Evolutionary conservation across 768 basidiomycete genomes (phyloP), one percentile per base, ranked within the genome.

Genomic region (Cyclocybe aegerita): DNA sequence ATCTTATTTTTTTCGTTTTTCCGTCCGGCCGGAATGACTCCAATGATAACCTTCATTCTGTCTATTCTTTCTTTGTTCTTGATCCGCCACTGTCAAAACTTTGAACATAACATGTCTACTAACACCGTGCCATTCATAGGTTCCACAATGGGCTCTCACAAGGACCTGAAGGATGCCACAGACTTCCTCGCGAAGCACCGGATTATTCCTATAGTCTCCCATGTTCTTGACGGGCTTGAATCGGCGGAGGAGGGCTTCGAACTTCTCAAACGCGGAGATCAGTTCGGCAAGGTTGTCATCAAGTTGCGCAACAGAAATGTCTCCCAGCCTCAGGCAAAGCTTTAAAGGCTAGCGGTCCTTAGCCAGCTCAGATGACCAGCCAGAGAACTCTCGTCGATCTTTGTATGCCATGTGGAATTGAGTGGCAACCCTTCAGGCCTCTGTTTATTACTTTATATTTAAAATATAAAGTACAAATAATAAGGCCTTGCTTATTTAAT

Each of bases 61-160:
- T 43, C 42, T 35, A 16, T 23, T 34, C 11, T 42, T 14, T 23
- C 10, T 42, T 23, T 23, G 23, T 23, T 23, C 23, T 23, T 23
- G 23, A 23, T 23, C 23, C 23, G 23, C 23, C 23, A 23, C 23
- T 23, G 23, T 23, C 23, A 23, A 23, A 23, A 5, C 23, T 23
- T 23, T 23, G 23, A 23, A 23, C 5, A 23, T 23, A 23, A 5
- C 23, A 23, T 23, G 23, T 23, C 23, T 23, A 23, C 23, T 23
- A 23, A 23, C 23, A 23, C 23, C 23, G 23, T 23, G 23, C 23
- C 23, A 23, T 39, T 44, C 34, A n/a, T 43, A 90, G 90, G 90
- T 33, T 88, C 88, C 1, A 90, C 85, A 23, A 90, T 93, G 90
- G 91, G 90, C 12, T 91, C 90, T 7, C 80, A 76, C 57, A 74